Base-by-base conservation (phyloP, 108 stramenopile genomes). In the Fragilaria radians region DNA sequence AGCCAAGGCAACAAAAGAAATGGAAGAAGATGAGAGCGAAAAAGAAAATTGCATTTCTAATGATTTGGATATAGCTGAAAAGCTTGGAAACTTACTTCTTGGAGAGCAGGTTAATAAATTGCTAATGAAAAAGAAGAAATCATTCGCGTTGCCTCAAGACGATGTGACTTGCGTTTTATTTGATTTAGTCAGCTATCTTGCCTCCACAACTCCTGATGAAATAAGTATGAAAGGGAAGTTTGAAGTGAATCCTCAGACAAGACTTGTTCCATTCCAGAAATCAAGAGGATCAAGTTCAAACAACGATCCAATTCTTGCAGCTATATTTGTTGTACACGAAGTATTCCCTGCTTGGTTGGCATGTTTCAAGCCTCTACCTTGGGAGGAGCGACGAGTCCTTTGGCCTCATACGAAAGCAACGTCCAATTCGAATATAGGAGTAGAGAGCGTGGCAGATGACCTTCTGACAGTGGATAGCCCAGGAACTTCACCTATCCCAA, bases 121-220 rank as follows among this genome's bases (percentile, higher is more conserved):
- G 23, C 47, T 86, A 7, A 61, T 57, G n/a, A 84, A 79, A 46
- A 77, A 86, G 54, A 81, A 78, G 56, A 77, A 69, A 32, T 70
- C 82, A 0, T 33, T 77, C 45, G 80, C 84, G 21, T 60, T 91
- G 50, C 90, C 90, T 1, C 86, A 83, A 7, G 80, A 57, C 19
- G 90, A 91, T 58, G 79, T 91, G 54, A 86, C 90, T 19, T 59
- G 74, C 14, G 80, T 88, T 28, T 67, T 91, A 22, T 91, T 78
- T 71, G 90, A 91, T 70, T 63, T 91, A 59, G 64, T 78, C 5
- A 85, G 80, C 11, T 65, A 70, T 24, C 62, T 86, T 48, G 65
- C 74, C 7, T 51, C 76, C 24, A 51, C 62, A 28, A 63, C 82
- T 3, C 84, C 82, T 19, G 72, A 79, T 26, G 76, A 84, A 59